Base-by-base conservation (phyloP, 805 yeast species). In the Schwanniomyces pseudopolymorphus region DNA sequence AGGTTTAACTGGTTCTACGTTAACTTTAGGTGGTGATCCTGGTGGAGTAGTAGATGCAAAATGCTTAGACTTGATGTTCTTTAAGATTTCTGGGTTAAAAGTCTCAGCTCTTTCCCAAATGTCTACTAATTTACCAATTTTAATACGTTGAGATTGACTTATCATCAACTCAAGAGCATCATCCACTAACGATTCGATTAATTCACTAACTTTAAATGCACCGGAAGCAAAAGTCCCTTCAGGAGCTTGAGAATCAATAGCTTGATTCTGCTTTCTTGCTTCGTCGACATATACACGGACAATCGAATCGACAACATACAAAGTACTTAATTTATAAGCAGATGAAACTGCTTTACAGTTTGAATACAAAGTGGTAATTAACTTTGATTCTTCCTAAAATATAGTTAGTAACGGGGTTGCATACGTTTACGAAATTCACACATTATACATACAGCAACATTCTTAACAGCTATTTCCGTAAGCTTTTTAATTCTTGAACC, bases 401-500 rank as follows among this genome's bases (percentile, higher is more conserved):
- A 20, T 39, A 16, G 47, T 44, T 44, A 44, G 47, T 44, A 44
- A 14, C 8, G 40, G 44, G 39, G 13, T 5, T 24, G 14, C 33
- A n/a, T 4, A 33, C 8, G 8, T 25, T 35, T n/a, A 14, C 11
- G 24, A 31, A n/a, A 21, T 14, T 42, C 22, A 20, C 17, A 24
- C 16, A 10, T 3, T 21, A 40, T 44, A 44, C 47, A 31, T 38
- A 44, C 47, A 44, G 39, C 33, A 46, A 86, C 85, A 64, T 89
- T 80, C 54, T 78, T 79, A 50, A 84, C 74, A 47, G 96, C 95
- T 51, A 87, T 64, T 47, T 87, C 86, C 39, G 92, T 87, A 61
- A 91, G 74, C 60, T 84, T 84, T 66, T 88, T 88, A 67, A 92
- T 94, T 72, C 97, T 89, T 46, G 96, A 83, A 38, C 98, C 98